Conservation (phyloP, 495 filamentous ascomycete genomes). For the Penicillium alfredii region DNA sequence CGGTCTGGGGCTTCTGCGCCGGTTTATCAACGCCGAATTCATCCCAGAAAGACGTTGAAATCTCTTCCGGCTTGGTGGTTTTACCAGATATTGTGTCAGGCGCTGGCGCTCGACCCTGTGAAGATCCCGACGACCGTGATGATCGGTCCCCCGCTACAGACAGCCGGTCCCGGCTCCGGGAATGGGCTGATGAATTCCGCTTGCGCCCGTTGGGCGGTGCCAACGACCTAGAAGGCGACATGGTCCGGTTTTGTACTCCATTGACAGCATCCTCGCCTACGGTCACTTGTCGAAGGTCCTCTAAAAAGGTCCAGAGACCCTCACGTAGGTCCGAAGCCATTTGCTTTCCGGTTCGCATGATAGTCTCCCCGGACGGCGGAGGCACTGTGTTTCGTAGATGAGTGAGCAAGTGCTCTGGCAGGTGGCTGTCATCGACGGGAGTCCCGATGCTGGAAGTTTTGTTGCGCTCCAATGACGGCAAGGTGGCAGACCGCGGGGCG, state of each 20-base stretch:
- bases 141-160: constrained; percentile 28
- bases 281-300: constrained; percentile 90
- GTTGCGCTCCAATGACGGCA: constrained; percentile 40
- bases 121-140: constrained; percentile 36
- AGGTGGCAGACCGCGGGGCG: constrained; percentile 39
- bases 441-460: constrained; percentile 14
- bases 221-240: constrained; percentile 23
- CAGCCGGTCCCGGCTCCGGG: constrained; percentile 37
- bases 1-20: constrained; percentile 39
- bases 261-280: constrained; percentile 85
- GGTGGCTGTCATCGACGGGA: constrained; percentile 20
- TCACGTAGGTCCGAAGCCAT: constrained; percentile 85
- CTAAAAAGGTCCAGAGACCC: constrained; percentile 94
- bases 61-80: constrained; percentile 41
- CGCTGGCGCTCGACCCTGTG: constrained; percentile 27
- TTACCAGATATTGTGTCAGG: constrained; percentile 41
- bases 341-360: constrained; percentile 69
- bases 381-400: constrained; percentile 42
- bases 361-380: constrained; percentile 46
- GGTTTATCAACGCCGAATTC: constrained; percentile 51
- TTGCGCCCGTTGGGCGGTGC: constrained; percentile 23
- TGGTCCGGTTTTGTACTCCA: constrained; percentile 42
- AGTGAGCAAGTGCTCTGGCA: constrained; percentile 30
- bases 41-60: constrained; percentile 46
- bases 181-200: constrained; percentile 30